These are phyloP conservation scores for Lathyrus tuberosus DNA, from an alignment of 306 rosid genomes.

Conservation along the genomic window DNA sequence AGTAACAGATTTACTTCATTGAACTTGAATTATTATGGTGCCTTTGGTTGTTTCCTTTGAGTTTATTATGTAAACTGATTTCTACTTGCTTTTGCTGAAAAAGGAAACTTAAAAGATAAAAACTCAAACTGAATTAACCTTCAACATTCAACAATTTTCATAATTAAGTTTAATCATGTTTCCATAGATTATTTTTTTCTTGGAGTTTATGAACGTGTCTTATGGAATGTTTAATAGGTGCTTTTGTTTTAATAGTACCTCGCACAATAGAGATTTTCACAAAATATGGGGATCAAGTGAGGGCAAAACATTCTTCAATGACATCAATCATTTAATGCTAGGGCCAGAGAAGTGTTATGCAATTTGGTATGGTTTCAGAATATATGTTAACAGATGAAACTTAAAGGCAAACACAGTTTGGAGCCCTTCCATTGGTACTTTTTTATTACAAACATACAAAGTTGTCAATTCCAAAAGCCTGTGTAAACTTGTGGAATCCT, in stretches of 20 bases:
- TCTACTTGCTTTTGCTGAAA: constrained; percentile 19
- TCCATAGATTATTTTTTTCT: constrained; percentile 1
- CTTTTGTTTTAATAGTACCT: constrained; percentile 3
- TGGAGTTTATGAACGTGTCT: not conserved
- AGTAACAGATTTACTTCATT: constrained; percentile 7
- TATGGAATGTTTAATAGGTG: not conserved
- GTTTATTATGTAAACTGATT: constrained; percentile 1
- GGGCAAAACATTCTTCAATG: not conserved
- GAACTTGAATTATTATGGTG: constrained; percentile 22
- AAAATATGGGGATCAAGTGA: constrained; percentile 15
- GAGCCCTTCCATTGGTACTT: constrained; percentile 4
- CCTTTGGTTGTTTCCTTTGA: constrained; percentile 1
- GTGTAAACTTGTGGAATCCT: not conserved
- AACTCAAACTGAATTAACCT: constrained; percentile 14
- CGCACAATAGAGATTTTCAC: not conserved
- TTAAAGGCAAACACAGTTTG: not conserved
- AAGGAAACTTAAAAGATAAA: constrained; percentile 24
- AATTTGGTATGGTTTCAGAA: constrained; percentile 16
- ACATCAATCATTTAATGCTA: constrained; percentile 11
- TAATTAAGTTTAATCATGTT: not conserved
- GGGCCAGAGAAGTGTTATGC: not conserved
- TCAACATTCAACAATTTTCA: constrained; percentile 1
- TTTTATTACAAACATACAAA: not conserved
- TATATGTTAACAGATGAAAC: not conserved
- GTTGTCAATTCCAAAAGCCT: not conserved